phyloP scores from a whole-genome alignment of 345 rosid species.

The Erodium maritimum region DNA sequence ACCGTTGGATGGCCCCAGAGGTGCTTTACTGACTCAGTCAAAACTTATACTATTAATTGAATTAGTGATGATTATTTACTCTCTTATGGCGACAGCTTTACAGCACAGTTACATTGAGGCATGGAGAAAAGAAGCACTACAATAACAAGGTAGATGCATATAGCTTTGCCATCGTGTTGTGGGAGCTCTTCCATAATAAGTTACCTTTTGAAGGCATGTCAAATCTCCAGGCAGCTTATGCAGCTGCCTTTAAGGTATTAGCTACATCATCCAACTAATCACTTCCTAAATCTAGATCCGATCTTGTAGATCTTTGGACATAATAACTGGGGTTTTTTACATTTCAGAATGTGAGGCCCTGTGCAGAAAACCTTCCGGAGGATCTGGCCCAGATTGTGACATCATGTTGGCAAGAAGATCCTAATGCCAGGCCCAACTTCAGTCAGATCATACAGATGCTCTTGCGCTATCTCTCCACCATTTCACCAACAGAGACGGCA shows the following conservation, averaged over 20 bases:
- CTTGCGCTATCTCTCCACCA: conserved; percentile 45
- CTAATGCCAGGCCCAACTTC: conserved; percentile 77
- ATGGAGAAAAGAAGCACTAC: conserved; percentile 95
- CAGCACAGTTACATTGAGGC: conserved; percentile 91
- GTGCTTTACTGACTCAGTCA: conserved; percentile 18
- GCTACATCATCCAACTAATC: neutral
- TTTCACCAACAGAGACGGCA: conserved; percentile 41
- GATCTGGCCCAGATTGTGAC: conserved; percentile 69
- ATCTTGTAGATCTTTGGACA: neutral
- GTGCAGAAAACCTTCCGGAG: conserved; percentile 66
- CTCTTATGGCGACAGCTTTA: conserved; percentile 43
- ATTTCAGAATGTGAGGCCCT: conserved; percentile 75
- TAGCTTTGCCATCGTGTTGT: conserved; percentile 93
- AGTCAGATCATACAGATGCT: conserved; percentile 80
- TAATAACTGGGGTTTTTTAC: conserved; percentile 4
- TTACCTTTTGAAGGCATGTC: conserved; percentile 99
- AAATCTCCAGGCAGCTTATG: conserved; percentile 97
- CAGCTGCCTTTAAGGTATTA: conserved; percentile 93
- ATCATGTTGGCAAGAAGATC: conserved; percentile 98
- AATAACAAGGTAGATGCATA: conserved; percentile 92
- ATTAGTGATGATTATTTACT: neutral
- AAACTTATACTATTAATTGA: neutral
- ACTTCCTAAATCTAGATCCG: neutral
- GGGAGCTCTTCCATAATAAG: conserved; percentile 95
- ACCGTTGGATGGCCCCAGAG: conserved; percentile 99